Evolutionary conservation across 257 asterid species (phyloP).

Genomic region (Parsonsia alboflavescens): DNA sequence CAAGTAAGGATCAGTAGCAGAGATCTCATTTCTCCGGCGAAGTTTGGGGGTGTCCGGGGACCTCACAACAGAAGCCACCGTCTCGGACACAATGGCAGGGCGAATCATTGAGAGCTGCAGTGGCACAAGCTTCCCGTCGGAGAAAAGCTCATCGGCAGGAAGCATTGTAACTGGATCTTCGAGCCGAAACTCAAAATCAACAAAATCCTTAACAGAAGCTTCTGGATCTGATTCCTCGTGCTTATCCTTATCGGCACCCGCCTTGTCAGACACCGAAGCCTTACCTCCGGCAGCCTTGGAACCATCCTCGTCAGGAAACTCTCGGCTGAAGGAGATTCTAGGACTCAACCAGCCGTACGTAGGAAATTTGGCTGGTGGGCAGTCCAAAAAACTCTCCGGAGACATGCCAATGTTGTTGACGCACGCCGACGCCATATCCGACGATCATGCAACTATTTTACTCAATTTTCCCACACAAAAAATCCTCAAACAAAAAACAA

Average conservation of each 20-base stretch:
- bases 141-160: constrained; percentile 92
- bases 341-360: constrained; percentile 50
- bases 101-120: constrained; percentile 55
- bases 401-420: constrained; percentile 49
- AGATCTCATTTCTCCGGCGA: constrained; percentile 50
- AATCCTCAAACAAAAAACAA: background rate
- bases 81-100: constrained; percentile 22
- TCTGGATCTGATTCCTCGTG: constrained; percentile 55
- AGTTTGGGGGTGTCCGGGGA: constrained; percentile 46
- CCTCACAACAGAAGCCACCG: constrained; percentile 27
- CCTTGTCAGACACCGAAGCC: constrained; percentile 19
- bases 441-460: constrained; percentile 23
- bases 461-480: too few species aligned
- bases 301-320: constrained; percentile 23
- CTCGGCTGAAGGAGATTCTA: constrained; percentile 33
- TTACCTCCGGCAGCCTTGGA: constrained; percentile 21
- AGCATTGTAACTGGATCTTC: constrained; percentile 83
- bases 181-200: constrained; percentile 79
- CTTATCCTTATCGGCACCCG: constrained; percentile 19
- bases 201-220: constrained; percentile 32
- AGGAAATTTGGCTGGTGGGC: constrained; percentile 38
- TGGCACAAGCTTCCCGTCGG: constrained; percentile 82
- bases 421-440: constrained; percentile 64
- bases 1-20: constrained; percentile 53
- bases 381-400: constrained; percentile 40